These are phyloP conservation scores for Magnolia kwangsiensis DNA, from an alignment of 164 flowering plant species.

Conservation along the genomic window DNA sequence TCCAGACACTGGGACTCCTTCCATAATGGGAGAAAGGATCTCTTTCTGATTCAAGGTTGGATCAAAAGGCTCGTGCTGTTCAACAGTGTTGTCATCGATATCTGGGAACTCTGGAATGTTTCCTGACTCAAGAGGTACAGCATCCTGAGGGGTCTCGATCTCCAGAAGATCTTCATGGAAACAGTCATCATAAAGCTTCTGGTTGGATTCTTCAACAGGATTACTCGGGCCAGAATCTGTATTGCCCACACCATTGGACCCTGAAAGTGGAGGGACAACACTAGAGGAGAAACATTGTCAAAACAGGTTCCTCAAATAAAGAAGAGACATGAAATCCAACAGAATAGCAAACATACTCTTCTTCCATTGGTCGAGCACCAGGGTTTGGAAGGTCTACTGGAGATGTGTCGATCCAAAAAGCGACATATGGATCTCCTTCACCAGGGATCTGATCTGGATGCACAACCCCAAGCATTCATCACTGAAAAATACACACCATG, in stretches of 20 bases:
- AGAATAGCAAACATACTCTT: slow-evolving; percentile 36
- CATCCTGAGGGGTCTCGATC: slow-evolving; percentile 60
- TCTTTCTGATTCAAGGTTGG: slow-evolving; percentile 31
- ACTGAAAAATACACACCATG: not conserved
- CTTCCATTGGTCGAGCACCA: slow-evolving; percentile 32
- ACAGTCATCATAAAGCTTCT: not conserved
- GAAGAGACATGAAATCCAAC: not conserved
- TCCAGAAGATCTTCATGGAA: slow-evolving; percentile 28
- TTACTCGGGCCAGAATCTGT: slow-evolving; percentile 8
- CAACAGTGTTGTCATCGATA: slow-evolving; percentile 10
- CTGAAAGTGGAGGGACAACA: slow-evolving; percentile 14
- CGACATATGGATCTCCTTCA: slow-evolving; percentile 51
- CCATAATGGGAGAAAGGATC: slow-evolving; percentile 33
- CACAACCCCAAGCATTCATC: not conserved
- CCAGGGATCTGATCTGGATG: slow-evolving; percentile 54
- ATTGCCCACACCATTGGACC: slow-evolving; percentile 10
- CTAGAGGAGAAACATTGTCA: not conserved
- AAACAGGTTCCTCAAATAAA: not conserved
- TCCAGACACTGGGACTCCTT: slow-evolving; percentile 30
- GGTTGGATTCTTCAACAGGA: not conserved
- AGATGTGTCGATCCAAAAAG: slow-evolving; percentile 31
- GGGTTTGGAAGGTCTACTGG: slow-evolving; percentile 22
- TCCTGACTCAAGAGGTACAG: slow-evolving; percentile 22
- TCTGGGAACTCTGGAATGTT: slow-evolving; percentile 20
- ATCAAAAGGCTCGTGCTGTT: slow-evolving; percentile 20